A percentile compares a stretch with the other conserved stretches of the same genome.
These are phyloP conservation scores for Aspergillus cavernicola DNA, from an alignment of 495 filamentous ascomycete genomes.

Conservation along the genomic window DNA sequence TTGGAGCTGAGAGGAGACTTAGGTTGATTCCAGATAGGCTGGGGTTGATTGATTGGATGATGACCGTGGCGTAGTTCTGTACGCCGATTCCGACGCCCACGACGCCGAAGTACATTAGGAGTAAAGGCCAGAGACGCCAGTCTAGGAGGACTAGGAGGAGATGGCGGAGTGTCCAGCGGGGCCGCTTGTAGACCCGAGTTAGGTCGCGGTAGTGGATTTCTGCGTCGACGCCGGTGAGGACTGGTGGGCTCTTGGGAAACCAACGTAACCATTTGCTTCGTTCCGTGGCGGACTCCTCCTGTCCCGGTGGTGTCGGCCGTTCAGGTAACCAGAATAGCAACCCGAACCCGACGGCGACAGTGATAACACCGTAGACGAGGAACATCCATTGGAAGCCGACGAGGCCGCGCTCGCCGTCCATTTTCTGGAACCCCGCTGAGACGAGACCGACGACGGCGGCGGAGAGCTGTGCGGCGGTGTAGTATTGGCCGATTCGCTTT, in stretches of 20 bases:
- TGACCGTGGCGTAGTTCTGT: slow-evolving; percentile 80
- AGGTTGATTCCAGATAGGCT: slow-evolving; percentile 68
- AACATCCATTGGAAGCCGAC: slow-evolving; percentile 97
- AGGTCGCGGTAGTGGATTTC: slow-evolving; percentile 81
- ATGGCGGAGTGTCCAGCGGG: slow-evolving; percentile 66
- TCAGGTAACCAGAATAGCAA: slow-evolving; percentile 91
- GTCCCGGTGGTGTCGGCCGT: slow-evolving; percentile 63
- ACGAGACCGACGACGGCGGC: slow-evolving; percentile 87
- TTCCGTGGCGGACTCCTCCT: slow-evolving; percentile 29
- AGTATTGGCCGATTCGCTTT: slow-evolving; percentile 85
- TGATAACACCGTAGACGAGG: slow-evolving; percentile 76
- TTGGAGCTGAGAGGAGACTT: slow-evolving; percentile 80
- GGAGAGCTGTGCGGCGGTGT: slow-evolving; percentile 84
- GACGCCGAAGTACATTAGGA: slow-evolving; percentile 91
- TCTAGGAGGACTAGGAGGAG: slow-evolving; percentile 67
- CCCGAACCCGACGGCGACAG: slow-evolving; percentile 61
- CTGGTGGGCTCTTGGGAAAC: slow-evolving; percentile 63
- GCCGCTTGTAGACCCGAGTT: slow-evolving; percentile 69
- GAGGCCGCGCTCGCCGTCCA: slow-evolving; percentile 74
- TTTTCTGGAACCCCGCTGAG: slow-evolving; percentile 85
- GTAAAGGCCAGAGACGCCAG: slow-evolving; percentile 82
- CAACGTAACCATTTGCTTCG: slow-evolving; percentile 46
- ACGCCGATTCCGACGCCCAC: slow-evolving; percentile 89
- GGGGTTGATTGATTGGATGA: slow-evolving; percentile 75
- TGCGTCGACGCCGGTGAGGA: slow-evolving; percentile 73